Percentiles rank a stretch among this genome's conserved stretches.
These are phyloP conservation scores for Aspergillus quadricinctus DNA, from an alignment of 2,329 filamentous ascomycete genomes.

Conservation along the genomic window DNA sequence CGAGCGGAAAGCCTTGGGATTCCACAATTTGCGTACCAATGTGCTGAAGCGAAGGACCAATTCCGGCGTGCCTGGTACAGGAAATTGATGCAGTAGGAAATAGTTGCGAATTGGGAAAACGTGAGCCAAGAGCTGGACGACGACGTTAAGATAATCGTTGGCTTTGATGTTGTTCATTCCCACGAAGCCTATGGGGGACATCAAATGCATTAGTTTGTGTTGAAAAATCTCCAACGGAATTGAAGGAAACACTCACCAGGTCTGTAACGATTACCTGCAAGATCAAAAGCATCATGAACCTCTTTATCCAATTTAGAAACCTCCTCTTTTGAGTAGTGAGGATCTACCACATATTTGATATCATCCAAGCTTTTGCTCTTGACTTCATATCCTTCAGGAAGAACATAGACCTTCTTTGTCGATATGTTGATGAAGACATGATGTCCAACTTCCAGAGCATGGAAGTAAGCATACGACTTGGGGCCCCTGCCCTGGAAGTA, in stretches of 20 bases:
- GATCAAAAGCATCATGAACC: slow-evolving; percentile 62
- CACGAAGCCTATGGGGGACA: slow-evolving; percentile 62
- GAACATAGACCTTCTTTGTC: slow-evolving; percentile 42
- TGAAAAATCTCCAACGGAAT: background rate
- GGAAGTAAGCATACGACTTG: slow-evolving; percentile 95
- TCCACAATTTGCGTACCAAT: slow-evolving; percentile 95
- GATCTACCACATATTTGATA: slow-evolving; percentile 97
- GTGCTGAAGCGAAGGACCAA: slow-evolving; percentile 84
- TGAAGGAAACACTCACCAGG: slow-evolving; percentile 50
- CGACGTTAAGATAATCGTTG: slow-evolving; percentile 96
- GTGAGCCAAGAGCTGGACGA: slow-evolving; percentile 87
- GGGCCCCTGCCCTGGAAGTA: slow-evolving; percentile 93
- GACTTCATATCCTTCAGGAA: slow-evolving; percentile 96
- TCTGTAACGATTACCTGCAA: slow-evolving; percentile 78
- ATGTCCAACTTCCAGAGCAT: slow-evolving; percentile 89
- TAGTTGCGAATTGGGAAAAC: slow-evolving; percentile 86
- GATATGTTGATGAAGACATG: slow-evolving; percentile 99
- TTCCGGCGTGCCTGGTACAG: slow-evolving; percentile 60
- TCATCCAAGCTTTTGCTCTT: slow-evolving; percentile 91
- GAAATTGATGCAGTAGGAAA: slow-evolving; percentile 81
- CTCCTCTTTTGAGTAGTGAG: slow-evolving; percentile 73
- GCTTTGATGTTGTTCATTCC: slow-evolving; percentile 99
- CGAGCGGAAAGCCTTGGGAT: slow-evolving; percentile 88
- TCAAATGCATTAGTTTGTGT: background rate
- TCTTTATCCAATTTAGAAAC: slow-evolving; percentile 73